phyloP scores from a whole-genome alignment of 768 basidiomycete genomes.

The Hydnomerulius pinastri region DNA sequence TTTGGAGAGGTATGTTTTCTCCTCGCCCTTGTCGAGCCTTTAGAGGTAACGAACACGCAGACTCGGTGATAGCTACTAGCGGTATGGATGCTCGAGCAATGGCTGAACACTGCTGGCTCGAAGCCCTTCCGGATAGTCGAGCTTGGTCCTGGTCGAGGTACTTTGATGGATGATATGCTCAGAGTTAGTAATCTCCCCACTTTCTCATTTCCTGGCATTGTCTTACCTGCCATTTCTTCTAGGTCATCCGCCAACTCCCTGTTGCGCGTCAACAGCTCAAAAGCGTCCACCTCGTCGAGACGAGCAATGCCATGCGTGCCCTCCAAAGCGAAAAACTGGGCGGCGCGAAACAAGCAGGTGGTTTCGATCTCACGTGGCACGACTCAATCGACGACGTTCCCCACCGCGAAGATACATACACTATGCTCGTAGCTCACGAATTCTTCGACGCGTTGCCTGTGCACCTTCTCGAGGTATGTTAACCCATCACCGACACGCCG shows the following conservation, averaged over 20 bases:
- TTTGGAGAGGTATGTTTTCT: slow-evolving; percentile 84
- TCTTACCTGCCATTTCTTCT: background rate
- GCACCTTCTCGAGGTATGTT: slow-evolving; percentile 80
- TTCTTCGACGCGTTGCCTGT: slow-evolving; percentile 97
- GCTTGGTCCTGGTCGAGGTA: slow-evolving; percentile 92
- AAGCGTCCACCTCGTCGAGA: slow-evolving; percentile 80
- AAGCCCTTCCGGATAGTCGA: slow-evolving; percentile 73
- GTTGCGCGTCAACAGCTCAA: slow-evolving; percentile 35
- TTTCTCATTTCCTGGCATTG: background rate
- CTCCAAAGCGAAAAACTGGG: slow-evolving; percentile 59
- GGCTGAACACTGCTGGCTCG: slow-evolving; percentile 54
- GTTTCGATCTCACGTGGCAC: slow-evolving; percentile 64
- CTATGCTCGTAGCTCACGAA: slow-evolving; percentile 91
- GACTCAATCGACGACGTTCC: slow-evolving; percentile 70
- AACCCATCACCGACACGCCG: too few relatives aligned
- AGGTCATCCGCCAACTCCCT: slow-evolving; percentile 58
- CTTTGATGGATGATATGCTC: slow-evolving; percentile 86
- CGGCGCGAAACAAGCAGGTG: slow-evolving; percentile 25
- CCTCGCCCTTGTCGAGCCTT: background rate
- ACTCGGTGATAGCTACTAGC: slow-evolving; percentile 68
- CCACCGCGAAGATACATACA: slow-evolving; percentile 54
- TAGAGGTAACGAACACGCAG: slow-evolving; percentile 41
- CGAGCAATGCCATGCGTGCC: slow-evolving; percentile 63
- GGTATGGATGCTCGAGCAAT: slow-evolving; percentile 83
- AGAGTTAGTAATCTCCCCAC: slow-evolving; percentile 56